Evolutionary conservation across 75 land plant genomes (phyloP), one percentile per base, ranked within the genome.

Genomic region (Gnetum montanum): DNA sequence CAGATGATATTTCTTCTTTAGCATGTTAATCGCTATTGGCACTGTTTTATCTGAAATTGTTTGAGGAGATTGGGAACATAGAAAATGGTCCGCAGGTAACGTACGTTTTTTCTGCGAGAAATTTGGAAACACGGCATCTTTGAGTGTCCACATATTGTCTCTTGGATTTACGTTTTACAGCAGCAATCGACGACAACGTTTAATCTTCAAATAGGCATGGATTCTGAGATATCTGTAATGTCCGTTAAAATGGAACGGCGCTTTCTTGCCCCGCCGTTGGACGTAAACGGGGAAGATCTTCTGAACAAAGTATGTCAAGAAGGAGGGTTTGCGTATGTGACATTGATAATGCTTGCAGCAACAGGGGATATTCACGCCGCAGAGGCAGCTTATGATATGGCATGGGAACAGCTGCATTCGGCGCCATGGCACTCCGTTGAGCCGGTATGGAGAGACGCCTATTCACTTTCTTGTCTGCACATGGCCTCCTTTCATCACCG

Each of bases 401-500:
- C 98, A 15, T 94, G 98, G 98, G 98, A 94, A 82, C 96, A 94
- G 74, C 81, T 94, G 29, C 98, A 94, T 58, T 72, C 82, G 22
- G 96, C 85, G 8, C 90, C 95, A 8, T 94, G 98, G 98, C 76
- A 85, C 65, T 72, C 73, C 24, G 91, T 94, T 29, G 53, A 71
- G 6, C 72, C 78, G 16, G 75, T 81, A 7, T 94, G 98, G 98
- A 50, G 97, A 11, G 97, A 92, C 57, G 98, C 90, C 7, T 93
- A 82, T 47, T 74, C 96, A 1, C 82, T 93, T 70, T 69, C 90
- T 10, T 93, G 90, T 65, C 81, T 93, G 34, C 65, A 57, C 61
- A 70, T 88, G 59, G 86, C 98, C 26, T 62, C 41, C 26, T 24
- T 57, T 10, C 71, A 62, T 55, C 62, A 60, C 40, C 12, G 44